phyloP scores from a whole-genome alignment of 495 filamentous ascomycete species.

The Penicillium steckii region DNA sequence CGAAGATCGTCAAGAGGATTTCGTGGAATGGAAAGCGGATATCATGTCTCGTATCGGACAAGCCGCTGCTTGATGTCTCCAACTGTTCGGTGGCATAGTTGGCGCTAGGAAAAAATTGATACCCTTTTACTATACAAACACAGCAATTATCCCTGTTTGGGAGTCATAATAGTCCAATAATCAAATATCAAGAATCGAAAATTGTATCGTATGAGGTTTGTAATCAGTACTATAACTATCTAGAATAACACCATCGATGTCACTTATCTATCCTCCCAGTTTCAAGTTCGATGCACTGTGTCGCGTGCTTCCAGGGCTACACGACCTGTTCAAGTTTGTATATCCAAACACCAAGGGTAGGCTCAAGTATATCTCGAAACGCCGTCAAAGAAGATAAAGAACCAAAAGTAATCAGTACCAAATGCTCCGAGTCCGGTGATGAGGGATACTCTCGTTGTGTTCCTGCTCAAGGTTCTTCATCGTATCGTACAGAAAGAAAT shows the following conservation, averaged over 20 bases:
- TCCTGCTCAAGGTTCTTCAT: constrained; percentile 76
- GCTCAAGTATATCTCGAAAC: not conserved
- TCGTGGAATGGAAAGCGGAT: constrained; percentile 67
- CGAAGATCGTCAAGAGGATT: constrained; percentile 65
- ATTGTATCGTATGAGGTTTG: too few species aligned
- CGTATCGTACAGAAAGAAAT: constrained; percentile 94
- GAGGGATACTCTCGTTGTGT: constrained; percentile 65
- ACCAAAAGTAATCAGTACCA: constrained; percentile 66
- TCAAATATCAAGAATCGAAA: too few species aligned
- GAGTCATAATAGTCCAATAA: too few species aligned
- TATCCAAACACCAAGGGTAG: not conserved
- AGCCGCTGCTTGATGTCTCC: constrained; percentile 15
- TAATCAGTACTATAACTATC: too few species aligned
- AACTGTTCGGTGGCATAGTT: not conserved
- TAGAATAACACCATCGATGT: too few species aligned
- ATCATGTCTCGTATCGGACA: constrained; percentile 49
- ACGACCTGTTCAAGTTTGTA: too few species aligned
- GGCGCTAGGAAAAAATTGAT: constrained; percentile 18
- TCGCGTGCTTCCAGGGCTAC: not conserved
- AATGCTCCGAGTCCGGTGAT: constrained; percentile 90
- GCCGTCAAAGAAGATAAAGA: not conserved
- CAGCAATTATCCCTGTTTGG: too few species aligned
- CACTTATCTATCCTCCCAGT: not conserved
- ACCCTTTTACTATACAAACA: constrained; percentile 23
- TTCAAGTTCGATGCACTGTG: not conserved